These are phyloP conservation scores for Phtheirospermum japonicum DNA, from an alignment of 257 asterid species.

Conservation along the genomic window DNA sequence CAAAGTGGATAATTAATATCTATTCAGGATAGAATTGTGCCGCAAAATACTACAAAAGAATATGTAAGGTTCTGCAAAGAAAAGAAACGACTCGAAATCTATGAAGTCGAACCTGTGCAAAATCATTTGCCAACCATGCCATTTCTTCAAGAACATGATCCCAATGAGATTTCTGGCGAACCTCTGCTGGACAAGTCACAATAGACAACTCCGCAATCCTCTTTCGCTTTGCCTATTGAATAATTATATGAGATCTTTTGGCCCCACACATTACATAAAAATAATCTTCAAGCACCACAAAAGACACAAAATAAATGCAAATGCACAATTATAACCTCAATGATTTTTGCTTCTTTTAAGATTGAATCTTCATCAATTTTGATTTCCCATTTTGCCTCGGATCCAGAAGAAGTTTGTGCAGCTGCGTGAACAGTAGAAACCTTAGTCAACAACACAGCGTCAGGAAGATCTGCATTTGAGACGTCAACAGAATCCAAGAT, in stretches of 20 bases:
- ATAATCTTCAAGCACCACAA: slow-evolving; percentile 23
- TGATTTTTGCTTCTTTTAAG: slow-evolving; percentile 76
- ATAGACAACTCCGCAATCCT: slow-evolving; percentile 63
- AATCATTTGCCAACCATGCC: slow-evolving; percentile 98
- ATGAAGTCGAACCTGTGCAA: slow-evolving; percentile 71
- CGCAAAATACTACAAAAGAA: slow-evolving; percentile 18
- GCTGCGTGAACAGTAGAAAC: slow-evolving; percentile 37
- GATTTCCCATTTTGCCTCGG: slow-evolving; percentile 35
- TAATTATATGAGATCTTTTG: slow-evolving; percentile 37
- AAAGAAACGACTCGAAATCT: slow-evolving; percentile 3
- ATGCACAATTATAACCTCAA: slow-evolving; percentile 57
- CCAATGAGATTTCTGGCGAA: slow-evolving; percentile 72
- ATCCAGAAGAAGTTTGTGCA: slow-evolving; percentile 36
- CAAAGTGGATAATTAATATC: background rate
- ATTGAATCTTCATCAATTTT: slow-evolving; percentile 74
- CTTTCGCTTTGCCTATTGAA: slow-evolving; percentile 80
- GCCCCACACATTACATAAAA: slow-evolving; percentile 26
- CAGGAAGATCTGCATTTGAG: slow-evolving; percentile 36
- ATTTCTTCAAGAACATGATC: slow-evolving; percentile 93
- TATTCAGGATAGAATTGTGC: background rate
- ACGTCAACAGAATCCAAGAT: slow-evolving; percentile 30
- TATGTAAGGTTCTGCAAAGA: background rate
- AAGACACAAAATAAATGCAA: slow-evolving; percentile 20
- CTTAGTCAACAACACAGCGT: slow-evolving; percentile 33
- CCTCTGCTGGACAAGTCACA: slow-evolving; percentile 44